phyloP scores from a whole-genome alignment of 1,284 basidiomycete species.

The Austroboletus niveus region DNA sequence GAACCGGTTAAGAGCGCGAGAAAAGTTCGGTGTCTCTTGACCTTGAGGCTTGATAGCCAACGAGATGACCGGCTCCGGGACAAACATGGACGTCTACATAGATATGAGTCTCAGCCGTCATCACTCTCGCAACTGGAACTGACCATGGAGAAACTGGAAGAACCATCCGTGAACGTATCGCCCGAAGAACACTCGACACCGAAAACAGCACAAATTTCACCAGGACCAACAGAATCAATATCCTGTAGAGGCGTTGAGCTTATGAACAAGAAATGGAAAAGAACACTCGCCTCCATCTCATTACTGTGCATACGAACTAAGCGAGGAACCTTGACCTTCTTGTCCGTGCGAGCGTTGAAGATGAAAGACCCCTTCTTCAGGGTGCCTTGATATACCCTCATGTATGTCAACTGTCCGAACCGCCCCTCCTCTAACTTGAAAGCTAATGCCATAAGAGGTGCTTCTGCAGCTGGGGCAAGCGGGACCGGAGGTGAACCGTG shows the following conservation, averaged over 20 bases:
- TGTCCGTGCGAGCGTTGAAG: slow-evolving; percentile 93
- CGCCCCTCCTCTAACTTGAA: slow-evolving; percentile 99
- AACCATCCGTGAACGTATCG: slow-evolving; percentile 96
- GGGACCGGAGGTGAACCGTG: slow-evolving; percentile 66
- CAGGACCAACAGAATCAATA: slow-evolving; percentile 92
- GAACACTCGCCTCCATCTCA: slow-evolving; percentile 85
- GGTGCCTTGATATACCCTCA: slow-evolving; percentile 97
- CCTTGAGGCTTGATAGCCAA: slow-evolving; percentile 91
- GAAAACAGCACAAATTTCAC: slow-evolving; percentile 99
- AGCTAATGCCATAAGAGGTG: slow-evolving; percentile 90
- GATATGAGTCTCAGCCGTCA: slow-evolving; percentile 2
- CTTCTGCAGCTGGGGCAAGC: slow-evolving; percentile 77
- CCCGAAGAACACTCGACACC: slow-evolving; percentile 98
- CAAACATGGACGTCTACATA: slow-evolving; percentile 93
- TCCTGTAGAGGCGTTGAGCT: slow-evolving; percentile 50
- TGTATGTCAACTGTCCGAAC: slow-evolving; percentile 98
- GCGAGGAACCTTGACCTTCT: slow-evolving; percentile 97
- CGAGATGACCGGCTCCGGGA: slow-evolving; percentile 98
- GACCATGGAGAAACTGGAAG: slow-evolving; percentile 86
- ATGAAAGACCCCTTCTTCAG: slow-evolving; percentile 85
- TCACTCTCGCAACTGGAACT: slow-evolving; percentile 19
- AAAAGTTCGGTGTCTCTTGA: slow-evolving; percentile 93
- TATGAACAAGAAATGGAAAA: neutral
- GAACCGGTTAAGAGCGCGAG: slow-evolving; percentile 95
- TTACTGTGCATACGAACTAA: slow-evolving; percentile 98